phyloP scores from a whole-genome alignment of 441 rosid species.

The Pelargonium citronellum region DNA sequence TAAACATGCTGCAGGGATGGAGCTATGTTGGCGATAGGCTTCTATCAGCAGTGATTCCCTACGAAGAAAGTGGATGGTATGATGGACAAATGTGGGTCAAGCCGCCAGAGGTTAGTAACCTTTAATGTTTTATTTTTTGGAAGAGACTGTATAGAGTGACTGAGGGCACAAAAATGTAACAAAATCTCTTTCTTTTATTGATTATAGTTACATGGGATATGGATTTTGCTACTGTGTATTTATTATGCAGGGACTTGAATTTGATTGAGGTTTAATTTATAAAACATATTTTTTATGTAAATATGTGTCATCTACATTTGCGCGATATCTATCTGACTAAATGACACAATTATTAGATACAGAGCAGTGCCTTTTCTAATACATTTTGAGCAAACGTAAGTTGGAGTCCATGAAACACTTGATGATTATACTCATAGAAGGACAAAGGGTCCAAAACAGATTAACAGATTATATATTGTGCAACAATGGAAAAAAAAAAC shows the following conservation, averaged over 20 bases:
- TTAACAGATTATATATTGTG: background rate
- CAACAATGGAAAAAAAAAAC: background rate
- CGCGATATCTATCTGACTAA: background rate
- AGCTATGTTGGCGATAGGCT: slow-evolving; percentile 93
- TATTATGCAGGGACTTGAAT: too few relatives aligned
- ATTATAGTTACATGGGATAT: too few relatives aligned
- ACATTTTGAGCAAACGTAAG: background rate
- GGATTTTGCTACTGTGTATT: too few relatives aligned
- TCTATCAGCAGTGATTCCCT: slow-evolving; percentile 86
- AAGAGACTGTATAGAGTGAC: background rate
- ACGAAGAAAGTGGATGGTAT: slow-evolving; percentile 97
- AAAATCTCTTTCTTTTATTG: background rate
- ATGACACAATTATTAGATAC: background rate
- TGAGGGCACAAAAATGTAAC: background rate
- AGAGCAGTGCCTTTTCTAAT: background rate
- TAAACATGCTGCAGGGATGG: slow-evolving; percentile 61
- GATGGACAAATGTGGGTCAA: slow-evolving; percentile 97
- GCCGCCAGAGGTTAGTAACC: slow-evolving; percentile 76
- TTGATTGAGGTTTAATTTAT: too few relatives aligned
- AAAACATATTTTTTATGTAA: background rate
- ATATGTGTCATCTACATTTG: background rate
- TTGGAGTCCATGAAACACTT: slow-evolving; percentile 3
- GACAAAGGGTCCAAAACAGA: background rate
- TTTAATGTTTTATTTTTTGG: background rate
- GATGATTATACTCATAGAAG: background rate